Conservation (phyloP, 2,329 filamentous ascomycete species). For the Raffaelea deltoideospora region DNA sequence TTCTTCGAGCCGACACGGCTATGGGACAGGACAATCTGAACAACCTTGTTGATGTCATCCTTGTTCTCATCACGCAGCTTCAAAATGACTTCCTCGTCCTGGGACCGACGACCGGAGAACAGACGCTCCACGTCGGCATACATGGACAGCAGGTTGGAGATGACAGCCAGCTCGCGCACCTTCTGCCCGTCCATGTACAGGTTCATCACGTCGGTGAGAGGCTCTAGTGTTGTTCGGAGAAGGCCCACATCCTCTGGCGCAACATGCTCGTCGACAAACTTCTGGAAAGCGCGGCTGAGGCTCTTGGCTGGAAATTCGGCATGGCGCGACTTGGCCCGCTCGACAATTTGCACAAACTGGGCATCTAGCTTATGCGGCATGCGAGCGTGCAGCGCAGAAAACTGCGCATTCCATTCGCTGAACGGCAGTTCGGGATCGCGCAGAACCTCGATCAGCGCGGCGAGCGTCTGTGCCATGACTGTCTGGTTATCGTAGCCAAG, state of each 20-base stretch:
- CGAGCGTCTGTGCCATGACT: constrained; percentile 77
- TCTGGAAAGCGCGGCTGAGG: constrained; percentile 66
- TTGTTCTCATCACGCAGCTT: constrained; percentile 93
- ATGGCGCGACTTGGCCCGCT: constrained; percentile 62
- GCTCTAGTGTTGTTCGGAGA: constrained; percentile 57
- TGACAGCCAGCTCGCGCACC: constrained; percentile 72
- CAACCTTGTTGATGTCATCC: constrained; percentile 72
- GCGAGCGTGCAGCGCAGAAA: constrained; percentile 88
- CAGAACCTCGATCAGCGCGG: constrained; percentile 79
- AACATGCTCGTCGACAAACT: constrained; percentile 81
- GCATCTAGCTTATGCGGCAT: constrained; percentile 90
- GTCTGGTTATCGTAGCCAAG: constrained; percentile 94
- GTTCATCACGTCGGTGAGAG: constrained; percentile 62
- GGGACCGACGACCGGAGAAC: constrained; percentile 70
- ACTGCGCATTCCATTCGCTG: constrained; percentile 91
- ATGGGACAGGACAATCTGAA: constrained; percentile 84
- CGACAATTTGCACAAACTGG: constrained; percentile 70
- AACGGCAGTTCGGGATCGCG: constrained; percentile 84
- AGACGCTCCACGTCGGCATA: constrained; percentile 76
- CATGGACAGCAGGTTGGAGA: constrained; percentile 61
- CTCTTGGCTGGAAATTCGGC: constrained; percentile 86
- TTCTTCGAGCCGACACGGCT: constrained; percentile 88
- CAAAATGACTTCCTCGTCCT: constrained; percentile 88
- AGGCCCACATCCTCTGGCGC: constrained; percentile 56
- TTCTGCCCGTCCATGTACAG: constrained; percentile 81